phyloP scores from a whole-genome alignment of 306 rosid species.

The Cajanus cajan region DNA sequence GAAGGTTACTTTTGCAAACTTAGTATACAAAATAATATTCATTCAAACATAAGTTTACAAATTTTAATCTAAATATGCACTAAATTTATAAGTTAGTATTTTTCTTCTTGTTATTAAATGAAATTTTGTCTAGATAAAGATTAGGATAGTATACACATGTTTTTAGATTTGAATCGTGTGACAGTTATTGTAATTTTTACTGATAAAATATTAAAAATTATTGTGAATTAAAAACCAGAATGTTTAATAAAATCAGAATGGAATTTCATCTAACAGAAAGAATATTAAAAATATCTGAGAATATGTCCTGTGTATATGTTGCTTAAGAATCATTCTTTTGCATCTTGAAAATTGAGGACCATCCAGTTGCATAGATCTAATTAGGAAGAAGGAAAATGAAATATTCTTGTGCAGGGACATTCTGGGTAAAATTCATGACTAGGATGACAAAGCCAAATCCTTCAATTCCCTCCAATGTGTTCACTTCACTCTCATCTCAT shows the following conservation, averaged over 20 bases:
- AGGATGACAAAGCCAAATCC: slow-evolving; percentile 31
- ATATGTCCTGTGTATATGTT: neutral
- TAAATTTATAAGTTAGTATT: neutral
- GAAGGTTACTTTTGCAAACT: no score
- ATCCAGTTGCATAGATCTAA: slow-evolving; percentile 62
- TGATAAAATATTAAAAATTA: no score
- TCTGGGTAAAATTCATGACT: slow-evolving; percentile 34
- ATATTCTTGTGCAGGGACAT: slow-evolving; percentile 55
- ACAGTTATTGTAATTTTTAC: no score
- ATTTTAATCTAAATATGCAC: neutral
- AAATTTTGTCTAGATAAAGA: no score
- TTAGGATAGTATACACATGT: no score
- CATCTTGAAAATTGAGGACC: slow-evolving; percentile 42
- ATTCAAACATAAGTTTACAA: no score
- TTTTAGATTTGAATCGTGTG: no score
- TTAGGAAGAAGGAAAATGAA: slow-evolving; percentile 58
- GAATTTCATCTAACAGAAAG: neutral
- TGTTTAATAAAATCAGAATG: neutral
- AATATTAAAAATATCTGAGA: neutral
- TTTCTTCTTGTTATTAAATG: neutral
- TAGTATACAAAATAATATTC: no score
- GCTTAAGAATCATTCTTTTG: slow-evolving; percentile 37
- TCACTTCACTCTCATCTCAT: neutral
- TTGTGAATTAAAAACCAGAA: no score
- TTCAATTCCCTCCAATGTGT: neutral